Evolutionary conservation across 495 filamentous ascomycete species (phyloP).

Genomic region (Daldinia decipiens): DNA sequence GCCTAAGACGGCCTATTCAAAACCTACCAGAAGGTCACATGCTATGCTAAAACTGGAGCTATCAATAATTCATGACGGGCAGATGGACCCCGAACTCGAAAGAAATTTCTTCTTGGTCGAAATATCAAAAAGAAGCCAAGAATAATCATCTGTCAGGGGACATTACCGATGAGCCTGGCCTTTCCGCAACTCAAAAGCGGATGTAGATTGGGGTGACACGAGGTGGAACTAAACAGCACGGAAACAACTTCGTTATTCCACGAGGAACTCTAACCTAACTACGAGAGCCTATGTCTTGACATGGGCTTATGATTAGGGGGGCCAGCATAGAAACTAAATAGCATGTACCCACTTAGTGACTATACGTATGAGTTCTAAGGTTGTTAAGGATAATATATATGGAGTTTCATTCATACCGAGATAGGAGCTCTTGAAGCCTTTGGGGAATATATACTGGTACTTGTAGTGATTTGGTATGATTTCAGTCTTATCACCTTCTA

Average conservation of each 20-base stretch:
- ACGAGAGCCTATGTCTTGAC: too few species aligned
- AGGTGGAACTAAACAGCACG: too few species aligned
- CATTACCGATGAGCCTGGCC: background rate
- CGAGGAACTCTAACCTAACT: too few species aligned
- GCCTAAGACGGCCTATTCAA: background rate
- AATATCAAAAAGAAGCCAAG: background rate
- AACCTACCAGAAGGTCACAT: background rate
- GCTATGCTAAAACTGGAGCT: background rate
- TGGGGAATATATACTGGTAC: background rate
- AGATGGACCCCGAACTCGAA: background rate
- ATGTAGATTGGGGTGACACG: background rate
- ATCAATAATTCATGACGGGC: background rate
- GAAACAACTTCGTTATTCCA: too few species aligned
- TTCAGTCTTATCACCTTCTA: background rate
- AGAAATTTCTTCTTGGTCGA: background rate
- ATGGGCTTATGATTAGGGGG: background rate
- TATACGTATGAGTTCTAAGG: background rate
- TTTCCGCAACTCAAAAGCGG: background rate
- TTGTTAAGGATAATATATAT: background rate
- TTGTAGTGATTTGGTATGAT: background rate
- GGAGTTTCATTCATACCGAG: background rate
- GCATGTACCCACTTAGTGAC: background rate
- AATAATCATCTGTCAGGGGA: background rate
- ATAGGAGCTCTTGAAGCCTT: background rate
- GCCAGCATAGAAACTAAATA: background rate